Evolutionary conservation across 1,284 basidiomycete species (phyloP).

Genomic region (Limonomyces culmigenus): DNA sequence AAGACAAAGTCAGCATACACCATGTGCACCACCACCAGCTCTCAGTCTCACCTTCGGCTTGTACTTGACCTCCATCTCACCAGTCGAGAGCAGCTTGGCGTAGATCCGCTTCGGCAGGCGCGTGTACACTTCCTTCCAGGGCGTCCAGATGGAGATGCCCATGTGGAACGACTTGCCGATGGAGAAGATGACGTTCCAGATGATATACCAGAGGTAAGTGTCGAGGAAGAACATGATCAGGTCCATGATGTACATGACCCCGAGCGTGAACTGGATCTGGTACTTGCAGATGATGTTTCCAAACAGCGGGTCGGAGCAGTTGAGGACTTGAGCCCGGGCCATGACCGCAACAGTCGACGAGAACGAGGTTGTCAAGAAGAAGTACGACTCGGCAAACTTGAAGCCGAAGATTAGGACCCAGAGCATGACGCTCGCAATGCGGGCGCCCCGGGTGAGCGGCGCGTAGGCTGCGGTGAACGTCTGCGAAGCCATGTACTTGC

Average conservation of each 20-base stretch:
- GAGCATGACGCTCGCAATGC: slow-evolving; percentile 66
- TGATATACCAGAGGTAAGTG: slow-evolving; percentile 94
- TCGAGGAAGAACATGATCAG: slow-evolving; percentile 91
- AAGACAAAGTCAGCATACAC: slow-evolving; percentile 2
- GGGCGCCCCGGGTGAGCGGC: slow-evolving; percentile 42
- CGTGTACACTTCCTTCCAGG: slow-evolving; percentile 93
- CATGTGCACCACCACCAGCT: neutral
- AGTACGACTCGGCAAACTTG: slow-evolving; percentile 91
- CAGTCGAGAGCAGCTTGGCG: slow-evolving; percentile 84
- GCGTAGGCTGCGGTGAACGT: slow-evolving; percentile 96
- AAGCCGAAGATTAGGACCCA: slow-evolving; percentile 85
- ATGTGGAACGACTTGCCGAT: slow-evolving; percentile 79
- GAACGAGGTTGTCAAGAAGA: slow-evolving; percentile 89
- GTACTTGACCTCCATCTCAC: slow-evolving; percentile 94
- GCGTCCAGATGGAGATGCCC: slow-evolving; percentile 92
- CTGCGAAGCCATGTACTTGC: slow-evolving; percentile 93
- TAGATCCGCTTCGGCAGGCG: slow-evolving; percentile 91
- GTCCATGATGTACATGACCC: slow-evolving; percentile 97
- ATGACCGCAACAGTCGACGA: slow-evolving; percentile 83
- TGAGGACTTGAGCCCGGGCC: slow-evolving; percentile 79
- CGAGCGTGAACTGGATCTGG: slow-evolving; percentile 78
- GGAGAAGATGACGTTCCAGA: slow-evolving; percentile 92
- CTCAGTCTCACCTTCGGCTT: slow-evolving; percentile 73
- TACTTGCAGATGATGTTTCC: slow-evolving; percentile 68
- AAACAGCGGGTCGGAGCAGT: slow-evolving; percentile 71